A percentile compares a stretch with the other conserved stretches of the same genome.
These are phyloP conservation scores for Neoarthrinium moseri DNA, from an alignment of 2,329 filamentous ascomycete species.

Conservation along the genomic window DNA sequence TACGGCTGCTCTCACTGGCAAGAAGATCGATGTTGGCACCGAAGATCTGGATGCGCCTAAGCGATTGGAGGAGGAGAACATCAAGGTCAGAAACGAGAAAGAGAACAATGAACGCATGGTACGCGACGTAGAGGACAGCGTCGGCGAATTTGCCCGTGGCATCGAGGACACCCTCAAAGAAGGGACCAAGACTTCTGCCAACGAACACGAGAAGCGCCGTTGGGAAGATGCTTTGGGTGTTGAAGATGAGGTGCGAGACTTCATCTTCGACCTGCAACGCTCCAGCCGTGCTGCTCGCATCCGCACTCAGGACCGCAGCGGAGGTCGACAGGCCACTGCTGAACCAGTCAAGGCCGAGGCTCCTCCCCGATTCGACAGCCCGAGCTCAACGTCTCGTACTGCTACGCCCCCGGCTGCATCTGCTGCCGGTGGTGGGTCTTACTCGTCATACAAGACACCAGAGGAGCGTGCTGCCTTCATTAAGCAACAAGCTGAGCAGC, in stretches of 20 bases:
- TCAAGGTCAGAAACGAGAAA: slow-evolving; percentile 77
- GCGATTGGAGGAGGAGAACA: slow-evolving; percentile 84
- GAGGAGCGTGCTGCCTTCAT: slow-evolving; percentile 95
- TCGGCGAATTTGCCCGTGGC: slow-evolving; percentile 80
- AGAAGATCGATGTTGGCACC: slow-evolving; percentile 65
- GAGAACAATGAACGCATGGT: slow-evolving; percentile 98
- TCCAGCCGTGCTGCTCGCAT: slow-evolving; percentile 76
- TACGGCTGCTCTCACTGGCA: slow-evolving; percentile 86
- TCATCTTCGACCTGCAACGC: slow-evolving; percentile 94
- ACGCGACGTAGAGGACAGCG: slow-evolving; percentile 92
- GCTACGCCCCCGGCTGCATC: slow-evolving; percentile 46
- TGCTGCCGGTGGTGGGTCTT: slow-evolving; percentile 61
- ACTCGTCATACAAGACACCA: slow-evolving; percentile 82
- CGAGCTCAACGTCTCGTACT: slow-evolving; percentile 52
- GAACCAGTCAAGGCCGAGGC: slow-evolving; percentile 45
- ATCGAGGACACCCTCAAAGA: slow-evolving; percentile 89
- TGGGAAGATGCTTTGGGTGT: slow-evolving; percentile 97
- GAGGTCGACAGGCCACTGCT: slow-evolving; percentile 37
- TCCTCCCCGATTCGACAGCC: slow-evolving; percentile 51
- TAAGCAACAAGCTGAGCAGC: slow-evolving; percentile 93
- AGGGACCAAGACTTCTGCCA: slow-evolving; percentile 69
- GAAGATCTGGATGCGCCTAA: slow-evolving; percentile 79
- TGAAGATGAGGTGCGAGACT: slow-evolving; percentile 94
- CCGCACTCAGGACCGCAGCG: slow-evolving; percentile 54
- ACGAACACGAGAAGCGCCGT: slow-evolving; percentile 85